These are phyloP conservation scores for Teratosphaeria pseudoeucalypti DNA, from an alignment of 2,329 filamentous ascomycete species.

Conservation along the genomic window DNA sequence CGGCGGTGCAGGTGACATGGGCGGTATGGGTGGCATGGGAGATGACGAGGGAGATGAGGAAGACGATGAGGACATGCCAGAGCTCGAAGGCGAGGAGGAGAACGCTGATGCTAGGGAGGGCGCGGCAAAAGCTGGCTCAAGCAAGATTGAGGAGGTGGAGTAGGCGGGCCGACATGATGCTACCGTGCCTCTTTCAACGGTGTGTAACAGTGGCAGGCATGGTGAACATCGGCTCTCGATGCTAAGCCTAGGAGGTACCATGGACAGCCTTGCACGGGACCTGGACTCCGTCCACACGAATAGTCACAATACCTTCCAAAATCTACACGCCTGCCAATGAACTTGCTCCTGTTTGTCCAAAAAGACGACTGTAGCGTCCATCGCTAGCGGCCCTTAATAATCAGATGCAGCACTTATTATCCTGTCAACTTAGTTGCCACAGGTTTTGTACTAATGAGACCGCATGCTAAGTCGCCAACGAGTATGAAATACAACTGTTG, in stretches of 20 bases:
- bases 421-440: background rate
- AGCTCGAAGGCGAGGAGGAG: conserved; percentile 58
- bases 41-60: conserved; percentile 44
- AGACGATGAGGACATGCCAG: conserved; percentile 66
- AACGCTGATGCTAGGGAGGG: conserved; percentile 10
- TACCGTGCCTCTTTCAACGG: background rate
- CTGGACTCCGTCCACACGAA: background rate
- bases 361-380: background rate
- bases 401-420: background rate
- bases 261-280: background rate
- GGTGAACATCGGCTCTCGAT: background rate
- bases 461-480: no score
- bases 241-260: background rate
- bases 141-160: conserved; percentile 39
- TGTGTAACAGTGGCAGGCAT: background rate
- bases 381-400: background rate
- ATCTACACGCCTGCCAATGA: background rate
- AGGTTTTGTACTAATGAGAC: no score
- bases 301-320: background rate
- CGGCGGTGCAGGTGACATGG: conserved; percentile 53
- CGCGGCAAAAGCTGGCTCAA: conserved; percentile 20
- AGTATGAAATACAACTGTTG: no score
- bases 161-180: conserved; percentile 8
- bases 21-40: conserved; percentile 43
- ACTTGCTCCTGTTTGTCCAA: background rate